Conservation (phyloP, 1,284 basidiomycete genomes). For the Cerrena zonata region DNA sequence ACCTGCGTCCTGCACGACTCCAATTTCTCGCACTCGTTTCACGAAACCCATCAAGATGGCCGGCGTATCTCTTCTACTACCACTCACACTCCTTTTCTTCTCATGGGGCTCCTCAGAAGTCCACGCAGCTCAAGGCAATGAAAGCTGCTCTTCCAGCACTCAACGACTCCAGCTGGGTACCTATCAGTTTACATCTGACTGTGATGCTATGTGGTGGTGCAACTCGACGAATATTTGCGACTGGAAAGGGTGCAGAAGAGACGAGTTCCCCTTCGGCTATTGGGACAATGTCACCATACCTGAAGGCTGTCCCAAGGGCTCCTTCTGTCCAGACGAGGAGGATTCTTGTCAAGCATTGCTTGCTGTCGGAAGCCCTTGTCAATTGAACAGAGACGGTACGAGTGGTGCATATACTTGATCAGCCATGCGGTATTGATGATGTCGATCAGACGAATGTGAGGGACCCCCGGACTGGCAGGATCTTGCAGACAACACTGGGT, state of each 20-base stretch:
- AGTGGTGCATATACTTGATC: neutral
- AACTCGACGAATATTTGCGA: slow-evolving; percentile 51
- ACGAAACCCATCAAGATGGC: neutral
- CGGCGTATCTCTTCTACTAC: slow-evolving; percentile 23
- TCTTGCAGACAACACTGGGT: slow-evolving; percentile 50
- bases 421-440: neutral
- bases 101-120: slow-evolving; percentile 31
- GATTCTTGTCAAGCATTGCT: slow-evolving; percentile 62
- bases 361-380: slow-evolving; percentile 63
- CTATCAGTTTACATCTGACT: slow-evolving; percentile 73
- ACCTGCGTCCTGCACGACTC: neutral
- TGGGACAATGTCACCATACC: slow-evolving; percentile 43
- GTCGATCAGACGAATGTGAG: slow-evolving; percentile 64
- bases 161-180: slow-evolving; percentile 70
- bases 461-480: slow-evolving; percentile 59
- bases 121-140: slow-evolving; percentile 34
- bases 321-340: slow-evolving; percentile 83
- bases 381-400: slow-evolving; percentile 83
- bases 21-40: neutral
- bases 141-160: slow-evolving; percentile 46
- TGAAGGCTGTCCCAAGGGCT: slow-evolving; percentile 50
- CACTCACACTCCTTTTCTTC: slow-evolving; percentile 38
- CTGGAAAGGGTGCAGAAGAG: slow-evolving; percentile 64
- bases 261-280: slow-evolving; percentile 74
- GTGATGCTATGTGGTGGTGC: slow-evolving; percentile 68